Conservation (phyloP, 106 monocot genomes). For the Hemerocallis citrina region DNA sequence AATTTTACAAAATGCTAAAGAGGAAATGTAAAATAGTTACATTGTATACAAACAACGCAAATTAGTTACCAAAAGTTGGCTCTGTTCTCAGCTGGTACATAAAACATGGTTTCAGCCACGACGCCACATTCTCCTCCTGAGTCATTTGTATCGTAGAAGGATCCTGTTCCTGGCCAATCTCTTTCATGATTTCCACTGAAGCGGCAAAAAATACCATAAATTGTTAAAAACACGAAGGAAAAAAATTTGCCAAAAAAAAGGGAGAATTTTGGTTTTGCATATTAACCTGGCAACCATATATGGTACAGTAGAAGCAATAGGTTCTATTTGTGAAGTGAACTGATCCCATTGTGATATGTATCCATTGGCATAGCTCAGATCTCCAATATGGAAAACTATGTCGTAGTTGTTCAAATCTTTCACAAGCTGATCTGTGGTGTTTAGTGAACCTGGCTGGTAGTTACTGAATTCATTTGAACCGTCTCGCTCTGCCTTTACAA, state of each 20-base stretch:
- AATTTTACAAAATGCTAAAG: neutral
- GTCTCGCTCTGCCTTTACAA: conserved; percentile 91
- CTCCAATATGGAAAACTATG: conserved; percentile 93
- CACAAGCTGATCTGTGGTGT: conserved; percentile 80
- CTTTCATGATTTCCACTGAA: conserved; percentile 96
- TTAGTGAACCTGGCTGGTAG: conserved; percentile 90
- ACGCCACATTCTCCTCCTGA: conserved; percentile 98
- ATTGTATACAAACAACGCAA: neutral
- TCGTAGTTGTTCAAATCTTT: conserved; percentile 84
- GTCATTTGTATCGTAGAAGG: conserved; percentile 64
- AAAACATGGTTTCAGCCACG: conserved; percentile 86
- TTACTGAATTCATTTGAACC: conserved; percentile 80
- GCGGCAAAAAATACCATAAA: neutral
- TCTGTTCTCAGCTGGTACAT: conserved; percentile 86
- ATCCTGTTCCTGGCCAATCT: conserved; percentile 87
- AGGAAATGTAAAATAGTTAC: neutral
- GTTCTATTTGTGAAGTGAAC: conserved; percentile 88
- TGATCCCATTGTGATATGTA: conserved; percentile 99
- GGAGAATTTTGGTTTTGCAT: neutral
- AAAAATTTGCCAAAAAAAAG: neutral
- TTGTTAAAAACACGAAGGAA: neutral
- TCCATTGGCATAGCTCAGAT: conserved; percentile 85
- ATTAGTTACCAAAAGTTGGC: conserved; percentile 84
- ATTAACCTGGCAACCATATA: conserved; percentile 91
- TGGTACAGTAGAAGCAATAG: conserved; percentile 77